phyloP scores from a whole-genome alignment of 805 yeast genomes.

The Candida suzukii region DNA sequence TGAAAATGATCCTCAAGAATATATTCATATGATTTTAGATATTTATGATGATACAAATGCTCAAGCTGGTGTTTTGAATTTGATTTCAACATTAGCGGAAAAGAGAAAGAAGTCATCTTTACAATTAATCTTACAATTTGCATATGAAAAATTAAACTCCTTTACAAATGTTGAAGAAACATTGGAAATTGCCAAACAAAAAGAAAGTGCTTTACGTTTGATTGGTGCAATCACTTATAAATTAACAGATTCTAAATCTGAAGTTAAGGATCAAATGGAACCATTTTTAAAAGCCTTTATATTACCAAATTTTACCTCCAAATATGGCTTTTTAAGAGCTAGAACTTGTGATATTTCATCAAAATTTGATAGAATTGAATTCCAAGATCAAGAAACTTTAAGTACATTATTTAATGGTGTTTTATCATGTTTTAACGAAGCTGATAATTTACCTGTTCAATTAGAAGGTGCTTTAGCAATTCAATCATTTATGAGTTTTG shows the following conservation, averaged over 20 bases:
- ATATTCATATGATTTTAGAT: slow-evolving; percentile 71
- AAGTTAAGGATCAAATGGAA: slow-evolving; percentile 60
- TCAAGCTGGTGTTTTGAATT: slow-evolving; percentile 71
- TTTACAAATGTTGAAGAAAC: slow-evolving; percentile 30
- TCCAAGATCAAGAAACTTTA: slow-evolving; percentile 31
- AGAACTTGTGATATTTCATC: slow-evolving; percentile 62
- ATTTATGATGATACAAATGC: slow-evolving; percentile 59
- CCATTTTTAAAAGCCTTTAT: slow-evolving; percentile 54
- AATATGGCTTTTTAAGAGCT: slow-evolving; percentile 64
- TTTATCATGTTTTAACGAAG: slow-evolving; percentile 38
- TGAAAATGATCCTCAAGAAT: slow-evolving; percentile 88
- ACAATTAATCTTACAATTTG: slow-evolving; percentile 53
- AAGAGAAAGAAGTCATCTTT: slow-evolving; percentile 58
- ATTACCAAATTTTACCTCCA: slow-evolving; percentile 63
- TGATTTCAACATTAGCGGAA: slow-evolving; percentile 64
- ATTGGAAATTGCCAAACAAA: slow-evolving; percentile 51
- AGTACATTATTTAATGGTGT: slow-evolving; percentile 39
- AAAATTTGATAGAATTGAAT: slow-evolving; percentile 56
- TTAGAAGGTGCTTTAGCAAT: slow-evolving; percentile 81
- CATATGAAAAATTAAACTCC: slow-evolving; percentile 41
- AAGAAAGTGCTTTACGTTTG: slow-evolving; percentile 75
- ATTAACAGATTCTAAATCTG: slow-evolving; percentile 46
- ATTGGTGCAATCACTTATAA: slow-evolving; percentile 66
- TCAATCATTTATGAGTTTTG: slow-evolving; percentile 65
- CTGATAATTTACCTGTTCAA: slow-evolving; percentile 61